phyloP scores from a whole-genome alignment of 1,139 yeast species.

The Yamadazyma sp. region DNA sequence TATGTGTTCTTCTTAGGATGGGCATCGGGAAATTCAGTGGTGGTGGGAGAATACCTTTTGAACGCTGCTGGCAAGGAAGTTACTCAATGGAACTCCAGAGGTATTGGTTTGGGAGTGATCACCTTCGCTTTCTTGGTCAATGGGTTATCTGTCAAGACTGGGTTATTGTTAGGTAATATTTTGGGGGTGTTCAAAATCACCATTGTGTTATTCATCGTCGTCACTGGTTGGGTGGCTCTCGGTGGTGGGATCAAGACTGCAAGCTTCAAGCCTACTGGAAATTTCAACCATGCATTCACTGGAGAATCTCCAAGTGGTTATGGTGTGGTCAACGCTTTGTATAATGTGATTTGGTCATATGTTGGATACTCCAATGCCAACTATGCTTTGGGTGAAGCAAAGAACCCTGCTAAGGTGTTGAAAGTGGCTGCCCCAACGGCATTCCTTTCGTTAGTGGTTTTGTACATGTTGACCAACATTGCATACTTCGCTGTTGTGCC shows the following conservation, averaged over 20 bases:
- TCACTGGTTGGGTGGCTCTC: constrained; percentile 81
- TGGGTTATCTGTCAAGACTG: constrained; percentile 60
- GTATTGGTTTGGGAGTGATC: constrained; percentile 71
- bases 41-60: constrained; percentile 51
- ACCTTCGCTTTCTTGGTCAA: constrained; percentile 71
- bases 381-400: constrained; percentile 79
- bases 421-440: constrained; percentile 48
- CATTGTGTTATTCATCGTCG: constrained; percentile 64
- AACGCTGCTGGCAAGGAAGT: constrained; percentile 71
- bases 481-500: constrained; percentile 61
- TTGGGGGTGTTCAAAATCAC: constrained; percentile 72
- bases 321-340: constrained; percentile 75
- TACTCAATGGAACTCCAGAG: constrained; percentile 75
- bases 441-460: constrained; percentile 61
- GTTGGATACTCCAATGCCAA: constrained; percentile 76
- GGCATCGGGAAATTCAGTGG: constrained; percentile 75
- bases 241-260: constrained; percentile 64
- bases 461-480: constrained; percentile 63
- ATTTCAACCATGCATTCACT: constrained; percentile 59
- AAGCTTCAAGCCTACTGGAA: constrained; percentile 51
- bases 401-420: constrained; percentile 47
- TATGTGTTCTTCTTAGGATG: constrained; percentile 78
- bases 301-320: constrained; percentile 67
- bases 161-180: constrained; percentile 65
- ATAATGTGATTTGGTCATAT: constrained; percentile 81